Evolutionary conservation across 768 basidiomycete genomes (phyloP).

Genomic region (Obba rivulosa): DNA sequence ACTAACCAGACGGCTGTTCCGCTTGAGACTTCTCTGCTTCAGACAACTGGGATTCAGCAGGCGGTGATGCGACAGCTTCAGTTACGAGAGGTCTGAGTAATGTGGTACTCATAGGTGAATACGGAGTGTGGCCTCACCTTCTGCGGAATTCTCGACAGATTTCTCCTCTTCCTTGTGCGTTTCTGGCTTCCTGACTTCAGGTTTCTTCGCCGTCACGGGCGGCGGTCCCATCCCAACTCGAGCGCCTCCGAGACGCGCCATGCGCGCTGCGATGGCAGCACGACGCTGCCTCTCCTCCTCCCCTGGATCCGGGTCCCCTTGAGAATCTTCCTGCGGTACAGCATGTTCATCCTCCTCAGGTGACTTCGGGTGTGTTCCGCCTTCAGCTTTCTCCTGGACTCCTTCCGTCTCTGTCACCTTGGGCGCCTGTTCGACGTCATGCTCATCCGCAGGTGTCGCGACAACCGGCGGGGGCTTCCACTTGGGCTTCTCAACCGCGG

Average conservation of each 20-base stretch:
- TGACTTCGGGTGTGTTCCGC: slow-evolving; percentile 7
- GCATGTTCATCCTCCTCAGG: slow-evolving; percentile 9
- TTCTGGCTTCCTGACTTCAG: slow-evolving; percentile 30
- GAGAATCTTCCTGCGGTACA: slow-evolving; percentile 29
- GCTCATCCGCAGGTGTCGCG: slow-evolving; percentile 10
- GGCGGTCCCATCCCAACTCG: slow-evolving; percentile 77
- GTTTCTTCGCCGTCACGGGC: slow-evolving; percentile 53
- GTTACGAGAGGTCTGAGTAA: background rate
- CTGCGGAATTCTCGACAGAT: slow-evolving; percentile 4
- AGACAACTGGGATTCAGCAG: background rate
- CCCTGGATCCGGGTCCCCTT: slow-evolving; percentile 43
- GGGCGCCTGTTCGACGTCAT: slow-evolving; percentile 12
- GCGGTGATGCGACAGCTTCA: background rate
- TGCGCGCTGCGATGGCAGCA: slow-evolving; percentile 84
- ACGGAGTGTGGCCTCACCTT: slow-evolving; percentile 2
- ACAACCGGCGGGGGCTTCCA: slow-evolving; percentile 75
- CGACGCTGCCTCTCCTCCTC: slow-evolving; percentile 75
- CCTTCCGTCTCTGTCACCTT: background rate
- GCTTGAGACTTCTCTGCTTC: background rate
- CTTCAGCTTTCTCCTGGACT: slow-evolving; percentile 10
- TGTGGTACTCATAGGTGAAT: background rate
- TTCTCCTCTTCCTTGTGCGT: slow-evolving; percentile 23
- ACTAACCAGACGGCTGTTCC: background rate
- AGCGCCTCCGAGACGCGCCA: slow-evolving; percentile 89
- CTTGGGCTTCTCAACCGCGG: slow-evolving; percentile 65